Conservation (phyloP, 2,329 filamentous ascomycete genomes). For the Didymella pinodella region DNA sequence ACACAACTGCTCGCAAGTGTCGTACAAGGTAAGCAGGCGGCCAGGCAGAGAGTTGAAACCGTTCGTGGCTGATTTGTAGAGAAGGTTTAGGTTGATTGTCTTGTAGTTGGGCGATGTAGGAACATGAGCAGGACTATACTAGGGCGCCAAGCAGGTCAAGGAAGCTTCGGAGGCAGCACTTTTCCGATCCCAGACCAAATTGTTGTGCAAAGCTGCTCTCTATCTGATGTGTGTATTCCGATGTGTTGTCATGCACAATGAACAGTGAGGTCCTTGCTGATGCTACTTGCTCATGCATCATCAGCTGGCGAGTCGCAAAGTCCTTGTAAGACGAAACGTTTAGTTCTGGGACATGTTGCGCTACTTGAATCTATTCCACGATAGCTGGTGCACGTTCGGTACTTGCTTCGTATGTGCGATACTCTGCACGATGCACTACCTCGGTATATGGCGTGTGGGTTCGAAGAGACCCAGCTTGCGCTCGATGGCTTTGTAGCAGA, state of each 20-base stretch:
- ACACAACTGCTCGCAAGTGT: neutral
- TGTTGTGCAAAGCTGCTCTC: neutral
- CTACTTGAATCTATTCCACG: neutral
- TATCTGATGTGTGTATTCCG: neutral
- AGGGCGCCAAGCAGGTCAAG: constrained; percentile 5
- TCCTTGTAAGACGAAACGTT: neutral
- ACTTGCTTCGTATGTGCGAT: neutral
- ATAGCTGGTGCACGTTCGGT: neutral
- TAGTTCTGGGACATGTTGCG: neutral
- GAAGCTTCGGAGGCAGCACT: neutral
- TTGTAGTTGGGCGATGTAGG: neutral
- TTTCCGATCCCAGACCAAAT: neutral
- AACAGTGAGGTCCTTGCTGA: neutral
- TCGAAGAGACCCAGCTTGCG: neutral
- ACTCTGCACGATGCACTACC: neutral
- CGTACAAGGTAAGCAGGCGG: neutral
- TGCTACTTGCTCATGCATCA: neutral
- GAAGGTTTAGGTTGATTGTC: neutral
- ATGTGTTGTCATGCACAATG: neutral
- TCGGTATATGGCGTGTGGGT: neutral
- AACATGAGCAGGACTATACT: neutral
- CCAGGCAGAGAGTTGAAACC: neutral
- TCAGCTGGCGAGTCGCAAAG: neutral
- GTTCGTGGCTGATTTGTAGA: neutral
- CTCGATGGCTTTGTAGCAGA: neutral